These are phyloP conservation scores for Angomonas deanei DNA, from an alignment of 208 protist genomes.

Conservation along the genomic window DNA sequence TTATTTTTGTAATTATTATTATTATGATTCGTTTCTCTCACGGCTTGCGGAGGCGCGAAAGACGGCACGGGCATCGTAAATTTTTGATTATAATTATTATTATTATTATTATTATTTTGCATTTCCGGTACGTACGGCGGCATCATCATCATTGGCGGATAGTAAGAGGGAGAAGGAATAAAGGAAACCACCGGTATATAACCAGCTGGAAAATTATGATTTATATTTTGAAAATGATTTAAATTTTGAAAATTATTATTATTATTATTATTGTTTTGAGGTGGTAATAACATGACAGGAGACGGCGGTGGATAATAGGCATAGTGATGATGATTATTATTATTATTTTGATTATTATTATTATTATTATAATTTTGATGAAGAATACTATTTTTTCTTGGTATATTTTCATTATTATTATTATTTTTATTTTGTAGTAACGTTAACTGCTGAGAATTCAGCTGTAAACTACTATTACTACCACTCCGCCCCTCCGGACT, in stretches of 20 bases:
- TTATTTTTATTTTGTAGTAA: background rate
- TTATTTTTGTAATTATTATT: background rate
- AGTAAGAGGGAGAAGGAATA: background rate
- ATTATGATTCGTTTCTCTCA: background rate
- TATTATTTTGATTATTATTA: background rate
- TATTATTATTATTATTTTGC: no score
- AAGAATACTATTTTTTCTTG: background rate
- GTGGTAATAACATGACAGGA: background rate
- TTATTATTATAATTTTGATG: background rate
- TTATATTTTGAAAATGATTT: background rate
- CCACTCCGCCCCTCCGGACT: no score
- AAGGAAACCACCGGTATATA: background rate
- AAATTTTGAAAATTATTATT: background rate
- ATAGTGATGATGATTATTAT: background rate
- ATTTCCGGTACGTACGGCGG: no score
- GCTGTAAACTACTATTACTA: no score
- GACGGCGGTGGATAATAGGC: no score
- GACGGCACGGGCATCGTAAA: no score
- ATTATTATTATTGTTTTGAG: background rate
- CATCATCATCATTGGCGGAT: no score
- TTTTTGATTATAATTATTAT: no score
- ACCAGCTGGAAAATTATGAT: background rate
- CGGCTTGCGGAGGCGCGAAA: background rate
- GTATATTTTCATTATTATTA: background rate
- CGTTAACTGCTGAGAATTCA: background rate